These are phyloP conservation scores for Colletotrichum sp. DNA, from an alignment of 2,329 filamentous ascomycete genomes.

Conservation along the genomic window DNA sequence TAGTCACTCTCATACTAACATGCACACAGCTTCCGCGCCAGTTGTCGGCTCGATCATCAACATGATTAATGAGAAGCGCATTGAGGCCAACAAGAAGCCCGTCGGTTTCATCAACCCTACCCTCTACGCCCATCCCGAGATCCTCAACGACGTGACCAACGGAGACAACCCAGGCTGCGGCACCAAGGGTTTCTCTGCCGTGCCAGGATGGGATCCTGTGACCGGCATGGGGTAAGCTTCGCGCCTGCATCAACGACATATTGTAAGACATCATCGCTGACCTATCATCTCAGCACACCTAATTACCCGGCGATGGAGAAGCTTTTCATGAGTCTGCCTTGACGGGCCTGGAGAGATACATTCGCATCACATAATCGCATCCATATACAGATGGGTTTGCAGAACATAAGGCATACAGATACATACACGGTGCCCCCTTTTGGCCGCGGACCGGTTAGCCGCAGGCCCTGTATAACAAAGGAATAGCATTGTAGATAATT, in stretches of 20 bases:
- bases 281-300: conserved; percentile 8
- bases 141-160: conserved; percentile 32
- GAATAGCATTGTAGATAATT: conserved; percentile 10
- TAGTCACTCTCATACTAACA: background rate
- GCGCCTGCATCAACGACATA: background rate
- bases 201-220: conserved; percentile 17
- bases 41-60: conserved; percentile 38
- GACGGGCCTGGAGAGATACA: background rate
- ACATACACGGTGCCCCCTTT: background rate
- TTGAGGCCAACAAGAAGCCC: conserved; percentile 30
- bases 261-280: background rate
- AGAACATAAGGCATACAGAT: conserved; percentile 2
- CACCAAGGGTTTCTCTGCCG: conserved; percentile 32
- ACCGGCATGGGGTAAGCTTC: conserved; percentile 16
- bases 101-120: conserved; percentile 27
- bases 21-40: conserved; percentile 32
- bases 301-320: conserved; percentile 22
- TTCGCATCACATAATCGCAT: background rate
- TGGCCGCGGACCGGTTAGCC: background rate
- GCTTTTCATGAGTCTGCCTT: conserved; percentile 21
- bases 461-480: background rate
- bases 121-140: conserved; percentile 31
- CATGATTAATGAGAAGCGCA: conserved; percentile 34
- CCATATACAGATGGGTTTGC: background rate
- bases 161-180: conserved; percentile 36